Percentiles rank a stretch among this genome's conserved stretches.
These are phyloP conservation scores for Thelephora terrestris DNA, from an alignment of 1,284 basidiomycete species.

Conservation along the genomic window DNA sequence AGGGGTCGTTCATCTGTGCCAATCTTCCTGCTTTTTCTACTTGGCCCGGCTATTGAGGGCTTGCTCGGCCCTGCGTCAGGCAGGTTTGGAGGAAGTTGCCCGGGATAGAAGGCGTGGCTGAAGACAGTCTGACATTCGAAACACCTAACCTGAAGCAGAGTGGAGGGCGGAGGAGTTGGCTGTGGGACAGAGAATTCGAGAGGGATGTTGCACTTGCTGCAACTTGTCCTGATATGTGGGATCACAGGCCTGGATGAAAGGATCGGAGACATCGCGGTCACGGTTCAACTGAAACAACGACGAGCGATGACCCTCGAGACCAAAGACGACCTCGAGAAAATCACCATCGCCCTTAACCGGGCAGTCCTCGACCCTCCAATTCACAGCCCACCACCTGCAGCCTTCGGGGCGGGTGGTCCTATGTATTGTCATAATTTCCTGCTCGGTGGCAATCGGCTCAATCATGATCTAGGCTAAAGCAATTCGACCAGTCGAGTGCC, in stretches of 20 bases:
- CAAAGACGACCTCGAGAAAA: neutral
- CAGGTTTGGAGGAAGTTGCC: conserved; percentile 33
- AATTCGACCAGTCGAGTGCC: conserved; percentile 65
- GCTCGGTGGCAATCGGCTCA: neutral
- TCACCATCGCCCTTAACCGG: neutral
- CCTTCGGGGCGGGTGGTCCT: conserved; percentile 29
- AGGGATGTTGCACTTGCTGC: conserved; percentile 47
- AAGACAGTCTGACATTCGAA: conserved; percentile 50
- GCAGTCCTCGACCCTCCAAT: neutral
- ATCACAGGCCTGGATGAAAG: conserved; percentile 51
- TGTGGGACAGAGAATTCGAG: conserved; percentile 71
- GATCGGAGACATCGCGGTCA: conserved; percentile 21
- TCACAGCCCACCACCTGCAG: conserved; percentile 17
- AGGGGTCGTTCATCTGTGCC: conserved; percentile 85
- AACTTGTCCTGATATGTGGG: conserved; percentile 56
- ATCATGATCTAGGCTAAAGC: conserved; percentile 48
- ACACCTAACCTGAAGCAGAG: conserved; percentile 63
- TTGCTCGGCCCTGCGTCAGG: neutral
- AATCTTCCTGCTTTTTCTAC: conserved; percentile 44
- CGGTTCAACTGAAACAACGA: conserved; percentile 4
- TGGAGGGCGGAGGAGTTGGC: conserved; percentile 52
- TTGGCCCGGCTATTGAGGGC: conserved; percentile 4
- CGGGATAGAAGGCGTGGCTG: conserved; percentile 53
- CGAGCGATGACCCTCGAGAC: neutral
- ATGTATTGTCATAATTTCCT: conserved; percentile 19